Percentiles rank a stretch among this genome's conserved stretches.
phyloP scores from a whole-genome alignment of 2,329 filamentous ascomycete genomes.

The Aspergillus japonicus region DNA sequence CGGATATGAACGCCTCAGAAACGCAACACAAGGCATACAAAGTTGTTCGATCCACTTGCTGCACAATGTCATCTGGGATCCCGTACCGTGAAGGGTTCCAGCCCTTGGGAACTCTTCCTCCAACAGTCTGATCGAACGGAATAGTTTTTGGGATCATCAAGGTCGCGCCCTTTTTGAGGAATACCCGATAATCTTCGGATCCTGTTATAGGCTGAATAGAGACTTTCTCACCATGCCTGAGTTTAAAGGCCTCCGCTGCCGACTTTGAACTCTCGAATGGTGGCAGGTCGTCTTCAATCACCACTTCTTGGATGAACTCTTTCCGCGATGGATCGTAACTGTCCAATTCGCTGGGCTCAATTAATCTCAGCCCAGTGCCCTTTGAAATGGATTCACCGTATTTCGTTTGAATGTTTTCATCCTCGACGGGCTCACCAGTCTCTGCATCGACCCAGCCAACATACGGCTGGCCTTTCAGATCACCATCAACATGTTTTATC shows the following conservation, averaged over 20 bases:
- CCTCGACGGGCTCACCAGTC: conserved; percentile 12
- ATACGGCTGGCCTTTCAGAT: conserved; percentile 91
- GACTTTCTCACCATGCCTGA: conserved; percentile 36
- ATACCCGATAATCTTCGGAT: conserved; percentile 86
- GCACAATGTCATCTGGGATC: conserved; percentile 90
- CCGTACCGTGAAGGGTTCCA: conserved; percentile 95
- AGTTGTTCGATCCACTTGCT: conserved; percentile 19
- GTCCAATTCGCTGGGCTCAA: conserved; percentile 77
- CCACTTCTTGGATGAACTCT: conserved; percentile 91
- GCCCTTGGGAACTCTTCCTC: conserved; percentile 63
- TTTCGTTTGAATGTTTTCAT: conserved; percentile 14
- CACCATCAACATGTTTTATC: conserved; percentile 96
- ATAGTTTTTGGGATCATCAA: conserved; percentile 57
- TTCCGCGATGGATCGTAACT: conserved; percentile 50
- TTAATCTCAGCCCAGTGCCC: conserved; percentile 89
- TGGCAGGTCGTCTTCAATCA: conserved; percentile 62
- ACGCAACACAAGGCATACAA: conserved; percentile 23
- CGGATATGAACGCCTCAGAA: conserved; percentile 71
- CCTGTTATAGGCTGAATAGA: conserved; percentile 62
- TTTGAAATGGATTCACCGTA: conserved; percentile 63
- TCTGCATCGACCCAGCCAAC: conserved; percentile 63
- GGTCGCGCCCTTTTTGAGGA: conserved; percentile 67
- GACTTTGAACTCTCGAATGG: conserved; percentile 19
- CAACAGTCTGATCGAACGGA: conserved; percentile 19
- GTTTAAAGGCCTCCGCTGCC: conserved; percentile 18